Conservation (phyloP, 768 basidiomycete species). For the Grammothele lineata region DNA sequence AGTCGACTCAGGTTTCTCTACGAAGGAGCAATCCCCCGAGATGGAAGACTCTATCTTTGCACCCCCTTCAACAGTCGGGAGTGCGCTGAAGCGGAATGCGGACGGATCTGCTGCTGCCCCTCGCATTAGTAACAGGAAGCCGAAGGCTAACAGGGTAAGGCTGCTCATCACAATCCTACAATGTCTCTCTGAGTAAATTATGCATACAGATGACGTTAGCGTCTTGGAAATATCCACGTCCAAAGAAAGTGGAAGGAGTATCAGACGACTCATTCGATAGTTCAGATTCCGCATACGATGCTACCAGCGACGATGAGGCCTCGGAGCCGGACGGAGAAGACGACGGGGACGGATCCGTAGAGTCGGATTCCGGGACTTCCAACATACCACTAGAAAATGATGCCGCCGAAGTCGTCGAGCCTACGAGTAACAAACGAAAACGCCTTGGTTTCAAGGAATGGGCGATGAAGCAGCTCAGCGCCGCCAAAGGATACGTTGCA, state of each 20-base stretch:
- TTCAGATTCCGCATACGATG: slow-evolving; percentile 70
- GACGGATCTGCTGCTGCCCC: slow-evolving; percentile 59
- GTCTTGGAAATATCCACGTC: no score
- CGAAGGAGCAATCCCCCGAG: slow-evolving; percentile 7
- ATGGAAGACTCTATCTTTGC: slow-evolving; percentile 1
- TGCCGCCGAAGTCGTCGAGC: no score
- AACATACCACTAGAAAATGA: slow-evolving; percentile 20
- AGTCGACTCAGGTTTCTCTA: slow-evolving; percentile 22
- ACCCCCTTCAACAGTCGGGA: slow-evolving; percentile 33
- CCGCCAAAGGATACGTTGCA: slow-evolving; percentile 39
- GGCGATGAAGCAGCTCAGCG: slow-evolving; percentile 75
- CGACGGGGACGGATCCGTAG: not conserved
- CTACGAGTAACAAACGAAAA: slow-evolving; percentile 32
- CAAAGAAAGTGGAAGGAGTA: slow-evolving; percentile 20
- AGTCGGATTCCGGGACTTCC: slow-evolving; percentile 7
- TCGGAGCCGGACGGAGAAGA: slow-evolving; percentile 10
- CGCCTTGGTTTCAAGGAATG: slow-evolving; percentile 77
- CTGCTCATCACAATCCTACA: no score
- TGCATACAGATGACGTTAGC: no score
- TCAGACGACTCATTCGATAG: slow-evolving; percentile 72
- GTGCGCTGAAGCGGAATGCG: slow-evolving; percentile 60
- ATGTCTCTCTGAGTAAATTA: no score
- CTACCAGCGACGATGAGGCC: slow-evolving; percentile 14
- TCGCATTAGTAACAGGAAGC: slow-evolving; percentile 39
- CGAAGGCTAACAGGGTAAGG: slow-evolving; percentile 41